phyloP scores from a whole-genome alignment of 2,329 filamentous ascomycete species.

The Cordyceps tenuipes region DNA sequence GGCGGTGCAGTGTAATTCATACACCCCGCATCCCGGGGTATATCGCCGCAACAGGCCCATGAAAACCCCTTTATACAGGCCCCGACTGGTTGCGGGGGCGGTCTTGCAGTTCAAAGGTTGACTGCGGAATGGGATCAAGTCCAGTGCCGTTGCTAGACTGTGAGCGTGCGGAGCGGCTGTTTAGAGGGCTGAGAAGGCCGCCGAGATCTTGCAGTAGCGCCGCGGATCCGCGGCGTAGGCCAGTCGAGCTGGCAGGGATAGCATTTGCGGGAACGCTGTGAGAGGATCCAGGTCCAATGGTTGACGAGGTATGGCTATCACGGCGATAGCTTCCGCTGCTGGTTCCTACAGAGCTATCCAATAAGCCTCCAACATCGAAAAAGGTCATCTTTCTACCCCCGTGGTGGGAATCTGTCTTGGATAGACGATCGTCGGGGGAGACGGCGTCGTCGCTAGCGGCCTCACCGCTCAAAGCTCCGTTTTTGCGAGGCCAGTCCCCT shows the following conservation, averaged over 20 bases:
- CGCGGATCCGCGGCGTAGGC: conserved; percentile 46
- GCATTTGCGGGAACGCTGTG: conserved; percentile 33
- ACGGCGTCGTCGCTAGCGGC: conserved; percentile 39
- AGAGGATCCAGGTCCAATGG: conserved; percentile 29
- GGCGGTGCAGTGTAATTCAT: neutral
- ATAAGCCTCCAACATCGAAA: conserved; percentile 73
- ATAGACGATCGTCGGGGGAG: conserved; percentile 26
- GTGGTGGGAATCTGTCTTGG: conserved; percentile 18
- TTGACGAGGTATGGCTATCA: conserved; percentile 35
- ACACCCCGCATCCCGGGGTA: neutral
- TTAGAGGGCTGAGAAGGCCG: conserved; percentile 38
- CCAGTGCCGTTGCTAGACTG: conserved; percentile 32
- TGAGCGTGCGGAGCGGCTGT: conserved; percentile 22
- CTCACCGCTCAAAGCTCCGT: conserved; percentile 28
- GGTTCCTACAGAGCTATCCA: conserved; percentile 40
- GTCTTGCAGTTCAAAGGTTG: conserved; percentile 26
- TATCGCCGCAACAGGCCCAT: conserved; percentile 20
- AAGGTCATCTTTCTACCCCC: conserved; percentile 54
- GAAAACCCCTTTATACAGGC: conserved; percentile 30
- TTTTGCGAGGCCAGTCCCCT: conserved; percentile 42
- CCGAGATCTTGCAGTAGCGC: conserved; percentile 52
- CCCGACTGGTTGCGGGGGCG: conserved; percentile 22
- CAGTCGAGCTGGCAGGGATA: conserved; percentile 34
- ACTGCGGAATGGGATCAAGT: conserved; percentile 38
- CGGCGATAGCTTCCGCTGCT: conserved; percentile 27